Conservation (phyloP, 1,284 basidiomycete species). For the Puccinia polysora region DNA sequence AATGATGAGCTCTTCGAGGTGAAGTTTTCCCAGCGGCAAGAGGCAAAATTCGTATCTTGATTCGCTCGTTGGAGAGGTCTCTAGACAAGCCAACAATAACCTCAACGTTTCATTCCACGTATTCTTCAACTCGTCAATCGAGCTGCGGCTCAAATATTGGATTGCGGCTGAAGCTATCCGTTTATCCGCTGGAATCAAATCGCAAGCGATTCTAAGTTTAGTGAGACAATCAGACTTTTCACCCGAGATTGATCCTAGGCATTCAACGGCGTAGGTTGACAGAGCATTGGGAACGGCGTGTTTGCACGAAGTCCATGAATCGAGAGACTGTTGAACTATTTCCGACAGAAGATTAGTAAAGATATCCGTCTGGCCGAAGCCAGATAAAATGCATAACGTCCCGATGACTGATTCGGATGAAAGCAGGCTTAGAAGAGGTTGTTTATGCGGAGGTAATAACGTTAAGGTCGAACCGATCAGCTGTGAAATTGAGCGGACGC, state of each 20-base stretch:
- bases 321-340: slow-evolving; percentile 1
- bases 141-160: background rate
- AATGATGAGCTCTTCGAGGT: slow-evolving; percentile 15
- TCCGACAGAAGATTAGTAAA: slow-evolving; percentile 10
- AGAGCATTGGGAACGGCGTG: background rate
- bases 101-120: slow-evolving; percentile 31
- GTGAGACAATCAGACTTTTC: background rate
- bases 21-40: slow-evolving; percentile 6
- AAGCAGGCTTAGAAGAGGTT: slow-evolving; percentile 1
- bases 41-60: background rate
- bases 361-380: background rate
- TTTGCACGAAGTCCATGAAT: background rate
- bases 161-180: slow-evolving; percentile 9
- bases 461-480: background rate
- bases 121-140: slow-evolving; percentile 9
- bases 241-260: background rate
- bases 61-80: slow-evolving; percentile 15
- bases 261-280: slow-evolving; percentile 6
- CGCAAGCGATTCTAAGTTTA: slow-evolving; percentile 13
- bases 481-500: background rate
- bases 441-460: background rate
- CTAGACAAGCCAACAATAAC: slow-evolving; percentile 34
- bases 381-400: slow-evolving; percentile 7
- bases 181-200: slow-evolving; percentile 9
- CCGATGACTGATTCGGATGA: slow-evolving; percentile 7